These are phyloP conservation scores for Kwoniella dendrophila DNA, from an alignment of 768 basidiomycete species.

Conservation along the genomic window DNA sequence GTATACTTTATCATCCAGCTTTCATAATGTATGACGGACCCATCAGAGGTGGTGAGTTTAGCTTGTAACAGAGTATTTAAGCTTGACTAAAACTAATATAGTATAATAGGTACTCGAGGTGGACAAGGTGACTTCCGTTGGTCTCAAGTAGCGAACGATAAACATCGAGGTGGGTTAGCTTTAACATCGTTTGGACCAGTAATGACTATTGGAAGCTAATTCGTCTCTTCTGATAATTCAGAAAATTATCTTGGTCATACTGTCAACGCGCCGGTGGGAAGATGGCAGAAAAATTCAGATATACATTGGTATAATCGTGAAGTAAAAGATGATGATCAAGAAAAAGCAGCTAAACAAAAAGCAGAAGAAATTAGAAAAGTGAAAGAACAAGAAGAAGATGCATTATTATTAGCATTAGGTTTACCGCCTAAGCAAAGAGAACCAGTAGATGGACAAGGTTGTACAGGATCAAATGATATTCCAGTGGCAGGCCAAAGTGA, in stretches of 20 bases:
- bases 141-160: constrained; percentile 50
- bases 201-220: constrained; percentile 2
- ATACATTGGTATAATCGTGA: constrained; percentile 93
- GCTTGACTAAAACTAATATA: constrained; percentile 8
- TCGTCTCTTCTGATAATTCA: background rate
- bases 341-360: constrained; percentile 50
- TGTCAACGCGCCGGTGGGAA: constrained; percentile 88
- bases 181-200: background rate
- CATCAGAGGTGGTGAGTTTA: constrained; percentile 39
- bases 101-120: constrained; percentile 47
- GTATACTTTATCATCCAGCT: background rate
- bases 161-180: constrained; percentile 42
- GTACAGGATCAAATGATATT: constrained; percentile 41
- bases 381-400: constrained; percentile 88
- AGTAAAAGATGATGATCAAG: constrained; percentile 54
- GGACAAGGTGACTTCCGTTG: constrained; percentile 52
- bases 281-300: constrained; percentile 98
- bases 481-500: constrained; percentile 35
- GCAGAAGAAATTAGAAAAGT: constrained; percentile 75
- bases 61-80: background rate
- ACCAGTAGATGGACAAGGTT: constrained; percentile 30
- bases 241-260: constrained; percentile 95
- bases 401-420: constrained; percentile 73
- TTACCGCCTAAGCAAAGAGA: constrained; percentile 38
- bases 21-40: constrained; percentile 49